Conservation (phyloP, 495 filamentous ascomycete species). For the Cryomyces antarcticus region DNA sequence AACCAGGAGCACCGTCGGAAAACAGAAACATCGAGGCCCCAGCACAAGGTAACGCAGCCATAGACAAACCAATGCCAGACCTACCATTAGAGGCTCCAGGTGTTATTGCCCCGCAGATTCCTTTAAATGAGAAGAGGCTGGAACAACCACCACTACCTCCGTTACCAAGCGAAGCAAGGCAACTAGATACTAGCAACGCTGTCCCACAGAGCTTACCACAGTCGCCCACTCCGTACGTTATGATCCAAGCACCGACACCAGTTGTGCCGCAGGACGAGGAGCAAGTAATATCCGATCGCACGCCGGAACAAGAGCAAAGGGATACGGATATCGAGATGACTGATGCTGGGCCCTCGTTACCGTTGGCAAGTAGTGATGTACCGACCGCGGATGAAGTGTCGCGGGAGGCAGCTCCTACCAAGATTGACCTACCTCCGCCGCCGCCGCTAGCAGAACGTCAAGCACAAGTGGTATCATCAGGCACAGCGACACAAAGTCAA, state of each 20-base stretch:
- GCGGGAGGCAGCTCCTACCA: conserved; percentile 11
- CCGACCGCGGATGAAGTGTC: conserved; percentile 12
- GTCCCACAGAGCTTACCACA: neutral
- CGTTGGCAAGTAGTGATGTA: conserved; percentile 16
- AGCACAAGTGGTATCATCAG: conserved; percentile 9
- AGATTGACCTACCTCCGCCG: conserved; percentile 32
- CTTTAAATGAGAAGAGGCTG: conserved; percentile 6
- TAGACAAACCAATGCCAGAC: conserved; percentile 8
- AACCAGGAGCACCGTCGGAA: conserved; percentile 7
- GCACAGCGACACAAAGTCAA: conserved; percentile 16
- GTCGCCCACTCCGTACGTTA: conserved; percentile 8
- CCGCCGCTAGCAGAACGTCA: conserved; percentile 33
- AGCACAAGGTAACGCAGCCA: conserved; percentile 8
- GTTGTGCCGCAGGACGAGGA: conserved; percentile 17
- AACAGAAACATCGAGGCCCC: conserved; percentile 4
- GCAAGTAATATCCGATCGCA: conserved; percentile 23
- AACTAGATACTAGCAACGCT: conserved; percentile 3
- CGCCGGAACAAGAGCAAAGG: conserved; percentile 21
- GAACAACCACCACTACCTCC: conserved; percentile 9
- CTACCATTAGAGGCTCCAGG: conserved; percentile 3
- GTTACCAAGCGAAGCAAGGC: conserved; percentile 4
- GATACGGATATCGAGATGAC: conserved; percentile 46
- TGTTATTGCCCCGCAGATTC: conserved; percentile 1
- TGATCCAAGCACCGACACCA: conserved; percentile 18
- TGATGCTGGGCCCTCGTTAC: conserved; percentile 24